Evolutionary conservation across 2,329 filamentous ascomycete species (phyloP), one percentile per base, ranked within the genome.

Genomic region (Talaromyces piceae): DNA sequence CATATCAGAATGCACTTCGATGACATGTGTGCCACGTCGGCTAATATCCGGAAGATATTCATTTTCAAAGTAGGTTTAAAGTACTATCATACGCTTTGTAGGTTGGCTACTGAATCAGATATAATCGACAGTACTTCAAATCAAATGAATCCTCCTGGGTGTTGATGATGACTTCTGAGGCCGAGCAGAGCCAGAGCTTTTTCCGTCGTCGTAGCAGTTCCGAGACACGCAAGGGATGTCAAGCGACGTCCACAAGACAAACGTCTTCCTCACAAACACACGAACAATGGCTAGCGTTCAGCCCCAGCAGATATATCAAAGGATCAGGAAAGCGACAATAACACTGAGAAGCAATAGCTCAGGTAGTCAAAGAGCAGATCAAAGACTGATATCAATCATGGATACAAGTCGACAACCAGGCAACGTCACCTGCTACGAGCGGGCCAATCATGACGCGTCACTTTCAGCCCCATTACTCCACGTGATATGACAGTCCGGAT

Each of bases 1-100:
- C 84, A 87, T 72, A 96, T 89, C 61, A 96, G 79, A 65, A 96
- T 93, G 67, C 84, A 82, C 78, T 95, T 96, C 52, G 90, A 93
- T 45, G 83, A 76, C 43, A 88, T 81, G 67, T 97, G 91, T 62
- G 87, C 88, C 61, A 91, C 70, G 68, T 97, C 91, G 66, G 82
- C 91, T 61, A 89, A 68, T 63, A 94, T 79, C 63, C 89, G 87
- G 71, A 95, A 84, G 54, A 63, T 55, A 49, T 58, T 63, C 46
- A 64, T 57, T 47, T 56, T 62, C n/a, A 37, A n/a, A n/a, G n/a
- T 37, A 18, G n/a, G 16, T 37, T 18, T 20, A 18, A 16, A 33
- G 18, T 16, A 33, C n/a, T 7, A 8, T 16, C 20, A 37, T 20
- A 37, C 33, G 8, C 16, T n/a, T 7, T 20, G 33, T 37, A 18